Evolutionary conservation across 345 rosid species (phyloP).

Genomic region (Eutrema heterophyllum): DNA sequence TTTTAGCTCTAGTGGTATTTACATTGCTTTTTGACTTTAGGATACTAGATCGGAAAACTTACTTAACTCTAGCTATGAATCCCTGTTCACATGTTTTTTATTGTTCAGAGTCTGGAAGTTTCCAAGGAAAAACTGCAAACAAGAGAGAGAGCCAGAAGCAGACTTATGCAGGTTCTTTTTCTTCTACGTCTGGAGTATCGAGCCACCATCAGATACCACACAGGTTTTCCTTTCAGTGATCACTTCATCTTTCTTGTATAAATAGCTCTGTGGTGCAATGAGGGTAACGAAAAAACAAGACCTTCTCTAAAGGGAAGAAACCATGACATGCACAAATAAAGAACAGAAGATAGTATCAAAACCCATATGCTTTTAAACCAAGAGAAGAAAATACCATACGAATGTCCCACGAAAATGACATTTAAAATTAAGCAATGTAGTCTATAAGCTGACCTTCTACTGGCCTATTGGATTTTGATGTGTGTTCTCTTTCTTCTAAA

Average conservation of each 20-base stretch:
- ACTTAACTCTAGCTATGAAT: neutral
- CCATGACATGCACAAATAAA: slow-evolving; percentile 27
- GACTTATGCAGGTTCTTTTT: slow-evolving; percentile 40
- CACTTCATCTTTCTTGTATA: slow-evolving; percentile 5
- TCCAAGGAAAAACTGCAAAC: slow-evolving; percentile 46
- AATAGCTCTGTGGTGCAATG: slow-evolving; percentile 22
- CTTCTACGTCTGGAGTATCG: slow-evolving; percentile 43
- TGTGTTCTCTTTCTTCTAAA: too few relatives aligned
- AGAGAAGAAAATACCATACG: neutral
- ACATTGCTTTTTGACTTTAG: neutral
- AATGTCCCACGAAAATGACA: neutral
- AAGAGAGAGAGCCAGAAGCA: slow-evolving; percentile 75
- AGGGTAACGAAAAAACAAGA: slow-evolving; percentile 44
- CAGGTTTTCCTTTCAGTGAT: slow-evolving; percentile 40
- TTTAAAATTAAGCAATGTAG: neutral
- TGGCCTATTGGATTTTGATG: neutral
- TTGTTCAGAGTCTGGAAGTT: slow-evolving; percentile 48
- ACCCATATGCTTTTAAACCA: neutral
- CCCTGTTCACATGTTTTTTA: slow-evolving; percentile 7
- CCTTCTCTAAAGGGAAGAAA: neutral
- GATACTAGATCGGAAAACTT: neutral
- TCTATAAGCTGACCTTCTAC: neutral
- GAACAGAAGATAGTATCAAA: neutral
- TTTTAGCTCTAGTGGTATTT: slow-evolving; percentile 48
- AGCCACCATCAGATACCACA: slow-evolving; percentile 34